These are phyloP conservation scores for Chamaenerion angustifolium DNA, from an alignment of 345 rosid genomes.

Conservation along the genomic window DNA sequence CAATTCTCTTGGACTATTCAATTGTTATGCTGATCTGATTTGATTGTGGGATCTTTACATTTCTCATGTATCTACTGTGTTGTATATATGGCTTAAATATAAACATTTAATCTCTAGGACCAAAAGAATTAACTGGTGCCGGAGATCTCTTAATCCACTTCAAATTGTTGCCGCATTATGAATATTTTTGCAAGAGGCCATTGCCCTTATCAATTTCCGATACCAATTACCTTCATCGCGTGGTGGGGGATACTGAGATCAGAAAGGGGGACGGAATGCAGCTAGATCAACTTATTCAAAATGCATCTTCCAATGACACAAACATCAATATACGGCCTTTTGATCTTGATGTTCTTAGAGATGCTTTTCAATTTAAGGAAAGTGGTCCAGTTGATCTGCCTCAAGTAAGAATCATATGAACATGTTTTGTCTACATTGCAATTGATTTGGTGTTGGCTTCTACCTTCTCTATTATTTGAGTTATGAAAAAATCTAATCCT, in stretches of 20 bases:
- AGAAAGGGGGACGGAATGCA: slow-evolving; percentile 93
- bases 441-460: background rate
- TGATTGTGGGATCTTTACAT: no score
- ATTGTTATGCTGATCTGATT: no score
- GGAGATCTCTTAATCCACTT: slow-evolving; percentile 72
- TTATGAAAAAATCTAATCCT: background rate
- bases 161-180: slow-evolving; percentile 61
- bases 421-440: background rate
- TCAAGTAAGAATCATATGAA: slow-evolving; percentile 26
- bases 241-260: slow-evolving; percentile 73
- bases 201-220: slow-evolving; percentile 71
- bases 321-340: slow-evolving; percentile 48
- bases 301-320: slow-evolving; percentile 26
- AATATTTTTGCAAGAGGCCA: slow-evolving; percentile 69
- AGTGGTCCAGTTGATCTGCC: slow-evolving; percentile 50
- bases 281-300: slow-evolving; percentile 59
- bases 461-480: background rate
- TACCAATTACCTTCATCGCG: slow-evolving; percentile 62
- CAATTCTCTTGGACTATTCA: no score
- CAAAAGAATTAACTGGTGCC: slow-evolving; percentile 66
- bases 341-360: slow-evolving; percentile 54
- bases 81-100: background rate
- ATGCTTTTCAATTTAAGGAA: slow-evolving; percentile 69
- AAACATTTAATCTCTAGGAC: slow-evolving; percentile 30
- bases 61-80: background rate